Percentiles rank a stretch among this genome's conserved stretches.
Conservation (phyloP, 1,284 basidiomycete species). For the Microbotryomycetes sp. region DNA sequence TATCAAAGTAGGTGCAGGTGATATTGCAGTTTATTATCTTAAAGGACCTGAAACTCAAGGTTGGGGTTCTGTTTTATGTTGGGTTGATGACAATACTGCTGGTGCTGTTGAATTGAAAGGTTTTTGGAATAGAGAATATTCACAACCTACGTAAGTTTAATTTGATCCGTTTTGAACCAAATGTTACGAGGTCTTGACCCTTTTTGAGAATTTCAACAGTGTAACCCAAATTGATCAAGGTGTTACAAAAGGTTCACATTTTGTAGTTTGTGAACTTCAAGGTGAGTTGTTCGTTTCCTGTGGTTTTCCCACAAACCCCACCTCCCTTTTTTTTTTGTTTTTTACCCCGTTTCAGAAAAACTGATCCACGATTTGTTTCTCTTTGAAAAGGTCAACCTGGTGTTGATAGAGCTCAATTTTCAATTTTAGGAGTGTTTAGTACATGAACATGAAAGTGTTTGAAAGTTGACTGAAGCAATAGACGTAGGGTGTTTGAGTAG, state of each 20-base stretch:
- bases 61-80: slow-evolving; percentile 61
- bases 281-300: slow-evolving; percentile 25
- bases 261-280: slow-evolving; percentile 38
- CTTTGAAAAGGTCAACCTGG: slow-evolving; percentile 21
- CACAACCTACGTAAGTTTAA: slow-evolving; percentile 46
- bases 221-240: slow-evolving; percentile 37
- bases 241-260: slow-evolving; percentile 37
- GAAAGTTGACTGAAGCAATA: too few species aligned
- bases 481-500: too few species aligned
- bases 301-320: too few species aligned
- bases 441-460: too few species aligned
- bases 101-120: slow-evolving; percentile 52
- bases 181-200: too few species aligned
- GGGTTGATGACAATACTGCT: slow-evolving; percentile 50
- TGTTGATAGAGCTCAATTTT: slow-evolving; percentile 26
- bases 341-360: not conserved
- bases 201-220: too few species aligned
- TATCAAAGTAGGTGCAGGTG: slow-evolving; percentile 63
- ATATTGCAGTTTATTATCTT: slow-evolving; percentile 71
- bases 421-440: slow-evolving; percentile 27
- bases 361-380: not conserved
- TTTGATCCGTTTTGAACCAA: too few species aligned
- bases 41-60: slow-evolving; percentile 53
- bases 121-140: slow-evolving; percentile 44
- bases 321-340: not conserved